Evolutionary conservation across 2,329 filamentous ascomycete genomes (phyloP).

Genomic region (Aspergillus neoniger): DNA sequence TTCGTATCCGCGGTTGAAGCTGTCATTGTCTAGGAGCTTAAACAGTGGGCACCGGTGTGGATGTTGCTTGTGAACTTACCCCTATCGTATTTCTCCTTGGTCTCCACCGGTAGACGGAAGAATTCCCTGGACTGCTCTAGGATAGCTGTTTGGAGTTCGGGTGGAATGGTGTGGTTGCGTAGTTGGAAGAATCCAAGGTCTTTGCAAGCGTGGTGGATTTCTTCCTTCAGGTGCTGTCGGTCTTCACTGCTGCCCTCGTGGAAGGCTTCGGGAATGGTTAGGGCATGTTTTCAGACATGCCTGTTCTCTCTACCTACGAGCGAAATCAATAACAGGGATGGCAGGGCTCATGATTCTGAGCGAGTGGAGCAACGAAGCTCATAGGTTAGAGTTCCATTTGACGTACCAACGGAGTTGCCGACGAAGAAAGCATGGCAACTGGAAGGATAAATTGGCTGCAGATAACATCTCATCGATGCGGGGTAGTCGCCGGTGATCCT

Average conservation of each 20-base stretch:
- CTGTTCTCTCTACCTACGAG: background rate
- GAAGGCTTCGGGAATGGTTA: background rate
- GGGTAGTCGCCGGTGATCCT: background rate
- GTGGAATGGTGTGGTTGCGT: conserved; percentile 49
- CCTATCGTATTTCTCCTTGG: conserved; percentile 27
- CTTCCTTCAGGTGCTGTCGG: conserved; percentile 25
- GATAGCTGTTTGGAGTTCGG: conserved; percentile 43
- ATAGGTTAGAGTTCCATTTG: too few species aligned
- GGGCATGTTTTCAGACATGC: background rate
- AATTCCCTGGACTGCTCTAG: conserved; percentile 49
- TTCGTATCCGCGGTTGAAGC: conserved; percentile 29
- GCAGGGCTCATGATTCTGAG: background rate
- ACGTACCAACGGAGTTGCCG: too few species aligned
- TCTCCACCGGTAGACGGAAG: conserved; percentile 46
- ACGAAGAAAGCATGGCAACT: too few species aligned
- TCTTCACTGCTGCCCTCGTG: conserved; percentile 1
- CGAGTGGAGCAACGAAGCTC: background rate
- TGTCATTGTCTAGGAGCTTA: background rate
- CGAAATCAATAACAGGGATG: background rate
- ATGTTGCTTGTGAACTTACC: conserved; percentile 8
- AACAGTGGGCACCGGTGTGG: background rate
- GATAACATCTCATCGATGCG: background rate
- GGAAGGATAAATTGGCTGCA: background rate
- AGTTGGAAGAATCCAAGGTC: conserved; percentile 58
- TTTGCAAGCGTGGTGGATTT: conserved; percentile 46